Evolutionary conservation across 306 rosid genomes (phyloP).

Genomic region (Vicia villosa): DNA sequence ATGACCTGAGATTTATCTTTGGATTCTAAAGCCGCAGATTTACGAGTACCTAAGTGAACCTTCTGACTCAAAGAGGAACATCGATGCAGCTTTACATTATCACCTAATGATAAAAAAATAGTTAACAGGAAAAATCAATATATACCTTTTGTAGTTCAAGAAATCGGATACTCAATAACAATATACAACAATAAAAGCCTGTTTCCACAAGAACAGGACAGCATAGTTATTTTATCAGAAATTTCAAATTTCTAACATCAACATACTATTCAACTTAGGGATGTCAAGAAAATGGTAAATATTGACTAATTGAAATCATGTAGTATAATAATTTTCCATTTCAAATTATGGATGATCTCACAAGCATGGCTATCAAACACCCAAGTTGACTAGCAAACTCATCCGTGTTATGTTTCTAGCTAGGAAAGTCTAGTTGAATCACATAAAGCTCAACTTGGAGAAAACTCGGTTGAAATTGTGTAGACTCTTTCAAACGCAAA

Average conservation of each 20-base stretch:
- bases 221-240: neutral
- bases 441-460: neutral
- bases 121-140: neutral
- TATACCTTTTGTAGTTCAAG: neutral
- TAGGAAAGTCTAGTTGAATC: neutral
- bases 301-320: neutral
- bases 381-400: neutral
- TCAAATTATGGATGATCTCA: neutral
- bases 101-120: slow-evolving; percentile 31
- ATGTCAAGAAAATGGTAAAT: slow-evolving; percentile 4
- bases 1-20: slow-evolving; percentile 30
- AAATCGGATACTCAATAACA: neutral
- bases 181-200: slow-evolving; percentile 10
- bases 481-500: neutral
- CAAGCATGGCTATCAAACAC: neutral
- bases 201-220: neutral
- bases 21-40: slow-evolving; percentile 26
- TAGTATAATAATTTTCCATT: neutral
- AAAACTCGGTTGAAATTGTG: neutral
- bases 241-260: slow-evolving; percentile 9
- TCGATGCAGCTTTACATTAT: slow-evolving; percentile 24
- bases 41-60: slow-evolving; percentile 21
- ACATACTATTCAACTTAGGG: slow-evolving; percentile 1
- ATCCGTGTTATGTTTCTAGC: neutral
- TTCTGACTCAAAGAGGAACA: slow-evolving; percentile 33